phyloP scores from a whole-genome alignment of 2,329 filamentous ascomycete genomes.

The Ophiosphaerella narmari region DNA sequence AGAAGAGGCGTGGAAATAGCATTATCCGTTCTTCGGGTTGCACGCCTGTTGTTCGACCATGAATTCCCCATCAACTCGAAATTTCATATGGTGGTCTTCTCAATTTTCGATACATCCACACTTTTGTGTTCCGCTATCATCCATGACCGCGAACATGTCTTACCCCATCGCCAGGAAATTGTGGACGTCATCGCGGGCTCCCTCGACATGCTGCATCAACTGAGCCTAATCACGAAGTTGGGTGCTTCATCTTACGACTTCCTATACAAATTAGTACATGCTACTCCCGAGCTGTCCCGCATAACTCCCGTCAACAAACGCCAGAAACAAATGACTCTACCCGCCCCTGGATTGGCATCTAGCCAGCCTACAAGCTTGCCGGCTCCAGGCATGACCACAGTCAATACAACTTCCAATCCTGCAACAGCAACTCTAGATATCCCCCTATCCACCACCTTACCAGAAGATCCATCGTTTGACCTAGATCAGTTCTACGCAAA shows the following conservation, averaged over 20 bases:
- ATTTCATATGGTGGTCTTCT: slow-evolving; percentile 57
- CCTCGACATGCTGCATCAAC: slow-evolving; percentile 36
- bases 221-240: slow-evolving; percentile 35
- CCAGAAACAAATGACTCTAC: slow-evolving; percentile 11
- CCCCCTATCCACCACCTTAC: slow-evolving; percentile 2
- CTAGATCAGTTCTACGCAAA: slow-evolving; percentile 36
- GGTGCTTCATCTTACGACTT: slow-evolving; percentile 38
- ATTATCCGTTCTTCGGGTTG: slow-evolving; percentile 49
- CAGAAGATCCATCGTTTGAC: slow-evolving; percentile 31
- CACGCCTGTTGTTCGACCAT: slow-evolving; percentile 51
- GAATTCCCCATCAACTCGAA: slow-evolving; percentile 54
- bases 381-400: not conserved
- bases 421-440: not conserved
- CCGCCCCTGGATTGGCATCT: not conserved
- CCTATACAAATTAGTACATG: slow-evolving; percentile 36
- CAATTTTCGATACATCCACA: slow-evolving; percentile 58
- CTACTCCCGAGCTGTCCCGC: slow-evolving; percentile 27
- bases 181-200: slow-evolving; percentile 45
- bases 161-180: slow-evolving; percentile 51
- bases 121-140: slow-evolving; percentile 58
- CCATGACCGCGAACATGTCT: slow-evolving; percentile 52
- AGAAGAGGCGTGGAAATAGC: slow-evolving; percentile 52
- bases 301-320: slow-evolving; percentile 20
- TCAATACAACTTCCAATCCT: not conserved
- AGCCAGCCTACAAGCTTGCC: not conserved